Evolutionary conservation across 140 eudicot genomes (phyloP).

Genomic region (Stevia rebaudiana): DNA sequence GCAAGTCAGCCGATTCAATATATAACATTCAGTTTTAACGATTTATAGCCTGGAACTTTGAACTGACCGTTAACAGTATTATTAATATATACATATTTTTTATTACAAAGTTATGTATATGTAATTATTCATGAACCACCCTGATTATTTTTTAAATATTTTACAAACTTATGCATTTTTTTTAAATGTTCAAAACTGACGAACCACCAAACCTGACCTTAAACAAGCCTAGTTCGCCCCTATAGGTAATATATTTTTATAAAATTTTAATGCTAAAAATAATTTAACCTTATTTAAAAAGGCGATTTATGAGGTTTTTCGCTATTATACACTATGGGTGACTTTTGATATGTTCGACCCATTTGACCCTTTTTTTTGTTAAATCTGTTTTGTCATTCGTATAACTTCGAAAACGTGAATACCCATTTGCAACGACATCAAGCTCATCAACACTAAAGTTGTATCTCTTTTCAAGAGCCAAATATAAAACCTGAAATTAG

Average conservation of each 20-base stretch:
- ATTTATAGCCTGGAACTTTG: background rate
- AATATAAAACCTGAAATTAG: slow-evolving; percentile 52
- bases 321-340: background rate
- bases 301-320: background rate
- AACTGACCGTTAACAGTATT: background rate
- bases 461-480: slow-evolving; percentile 93
- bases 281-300: background rate
- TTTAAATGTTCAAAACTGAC: too few species aligned
- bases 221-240: background rate
- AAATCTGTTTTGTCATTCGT: slow-evolving; percentile 39
- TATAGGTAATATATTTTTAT: background rate
- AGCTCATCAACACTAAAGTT: slow-evolving; percentile 75
- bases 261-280: background rate
- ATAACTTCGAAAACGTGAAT: slow-evolving; percentile 68
- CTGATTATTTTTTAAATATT: too few species aligned
- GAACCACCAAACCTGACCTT: too few species aligned
- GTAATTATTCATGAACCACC: too few species aligned
- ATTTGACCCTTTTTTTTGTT: background rate
- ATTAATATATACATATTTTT: too few species aligned
- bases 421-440: slow-evolving; percentile 79
- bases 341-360: background rate
- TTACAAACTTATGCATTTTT: too few species aligned
- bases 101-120: too few species aligned
- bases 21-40: background rate
- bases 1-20: background rate